Evolutionary conservation across 139 green algal genomes (phyloP).

Genomic region (Chlorella ohadii): DNA sequence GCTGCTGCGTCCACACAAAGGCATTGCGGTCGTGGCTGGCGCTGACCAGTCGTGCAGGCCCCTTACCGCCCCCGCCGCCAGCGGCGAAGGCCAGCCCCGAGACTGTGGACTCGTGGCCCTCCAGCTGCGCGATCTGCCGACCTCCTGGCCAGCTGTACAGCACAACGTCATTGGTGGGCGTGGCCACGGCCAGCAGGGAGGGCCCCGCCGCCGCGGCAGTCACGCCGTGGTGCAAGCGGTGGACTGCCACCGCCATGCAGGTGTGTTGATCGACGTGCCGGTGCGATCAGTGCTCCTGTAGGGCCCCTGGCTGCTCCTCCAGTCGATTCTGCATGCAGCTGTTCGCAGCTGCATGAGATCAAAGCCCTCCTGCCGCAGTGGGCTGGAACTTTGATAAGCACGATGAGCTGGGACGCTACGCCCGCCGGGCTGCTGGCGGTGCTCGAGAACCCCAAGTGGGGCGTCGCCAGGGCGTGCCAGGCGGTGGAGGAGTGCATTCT

Average conservation of each 20-base stretch:
- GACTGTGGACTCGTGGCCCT: slow-evolving; percentile 8
- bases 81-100: neutral
- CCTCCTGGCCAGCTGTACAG: no score
- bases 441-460: slow-evolving; percentile 25
- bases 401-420: slow-evolving; percentile 22
- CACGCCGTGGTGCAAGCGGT: neutral
- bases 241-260: neutral
- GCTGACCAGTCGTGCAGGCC: neutral
- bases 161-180: neutral
- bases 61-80: neutral
- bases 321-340: no score
- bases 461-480: slow-evolving; percentile 59
- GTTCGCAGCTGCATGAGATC: no score
- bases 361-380: no score
- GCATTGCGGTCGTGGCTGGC: slow-evolving; percentile 29
- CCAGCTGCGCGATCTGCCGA: neutral
- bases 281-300: no score
- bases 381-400: no score
- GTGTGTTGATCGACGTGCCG: no score
- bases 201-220: neutral
- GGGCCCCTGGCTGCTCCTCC: no score
- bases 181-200: neutral
- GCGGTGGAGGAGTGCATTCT: slow-evolving; percentile 74
- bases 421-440: slow-evolving; percentile 29
- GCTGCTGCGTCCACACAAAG: slow-evolving; percentile 22